A percentile compares a stretch with the other conserved stretches of the same genome.
Evolutionary conservation across 176 grass and related monocot species (phyloP).

Genomic region (Tillandsia leiboldiana): DNA sequence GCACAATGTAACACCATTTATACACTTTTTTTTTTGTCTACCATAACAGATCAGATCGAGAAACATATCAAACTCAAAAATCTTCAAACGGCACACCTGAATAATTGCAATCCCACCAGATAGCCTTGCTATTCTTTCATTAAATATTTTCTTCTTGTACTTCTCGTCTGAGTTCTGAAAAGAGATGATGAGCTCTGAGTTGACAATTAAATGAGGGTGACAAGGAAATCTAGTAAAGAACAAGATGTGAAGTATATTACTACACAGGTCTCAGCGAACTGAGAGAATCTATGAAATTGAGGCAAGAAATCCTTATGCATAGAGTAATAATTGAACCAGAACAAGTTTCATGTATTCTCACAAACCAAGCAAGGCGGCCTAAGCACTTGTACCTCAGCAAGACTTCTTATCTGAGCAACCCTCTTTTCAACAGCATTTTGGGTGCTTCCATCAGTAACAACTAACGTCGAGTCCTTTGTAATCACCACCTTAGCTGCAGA

Average conservation of each 20-base stretch:
- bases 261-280: neutral
- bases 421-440: constrained; percentile 45
- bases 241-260: neutral
- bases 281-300: neutral
- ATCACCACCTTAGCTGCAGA: constrained; percentile 67
- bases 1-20: neutral
- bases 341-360: neutral
- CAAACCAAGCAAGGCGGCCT: neutral
- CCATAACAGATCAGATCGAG: neutral
- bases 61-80: neutral
- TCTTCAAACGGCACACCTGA: constrained; percentile 31
- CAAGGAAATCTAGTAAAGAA: neutral
- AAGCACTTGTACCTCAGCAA: constrained; percentile 53
- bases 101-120: constrained; percentile 82
- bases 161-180: constrained; percentile 58
- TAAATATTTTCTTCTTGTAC: constrained; percentile 79
- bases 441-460: constrained; percentile 73
- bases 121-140: constrained; percentile 86
- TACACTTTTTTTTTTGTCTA: neutral
- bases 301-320: neutral
- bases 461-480: constrained; percentile 74
- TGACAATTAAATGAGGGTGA: neutral
- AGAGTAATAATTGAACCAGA: neutral
- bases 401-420: constrained; percentile 53
- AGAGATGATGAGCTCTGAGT: neutral